Evolutionary conservation across 768 basidiomycete genomes (phyloP).

Genomic region (Leucogyrophana mollusca): DNA sequence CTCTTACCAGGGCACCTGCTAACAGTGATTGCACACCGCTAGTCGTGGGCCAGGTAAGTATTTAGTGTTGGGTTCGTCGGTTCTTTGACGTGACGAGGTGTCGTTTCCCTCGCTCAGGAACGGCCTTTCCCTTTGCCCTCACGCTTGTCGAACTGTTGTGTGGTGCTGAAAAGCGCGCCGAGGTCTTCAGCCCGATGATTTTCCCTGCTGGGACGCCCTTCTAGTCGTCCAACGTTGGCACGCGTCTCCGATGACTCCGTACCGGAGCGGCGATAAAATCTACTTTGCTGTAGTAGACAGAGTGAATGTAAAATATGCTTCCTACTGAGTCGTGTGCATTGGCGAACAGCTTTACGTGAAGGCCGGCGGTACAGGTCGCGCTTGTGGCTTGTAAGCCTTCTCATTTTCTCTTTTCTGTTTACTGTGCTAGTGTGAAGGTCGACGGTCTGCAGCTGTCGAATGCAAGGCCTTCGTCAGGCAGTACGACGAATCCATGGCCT

Average conservation of each 20-base stretch:
- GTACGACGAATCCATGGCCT: conserved; percentile 23
- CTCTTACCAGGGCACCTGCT: conserved; percentile 2
- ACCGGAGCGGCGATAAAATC: not conserved
- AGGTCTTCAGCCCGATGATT: conserved; percentile 66
- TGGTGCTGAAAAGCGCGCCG: conserved; percentile 58
- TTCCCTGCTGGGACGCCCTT: conserved; percentile 59
- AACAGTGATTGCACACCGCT: not conserved
- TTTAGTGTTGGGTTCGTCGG: not conserved
- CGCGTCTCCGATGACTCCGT: not conserved
- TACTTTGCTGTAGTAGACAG: not conserved
- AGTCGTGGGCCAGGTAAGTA: conserved; percentile 73
- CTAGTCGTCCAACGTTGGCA: conserved; percentile 14
- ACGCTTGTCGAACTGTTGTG: conserved; percentile 72
- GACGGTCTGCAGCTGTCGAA: conserved; percentile 13
- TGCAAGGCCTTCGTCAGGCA: conserved; percentile 25
- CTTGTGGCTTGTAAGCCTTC: conserved; percentile 9
- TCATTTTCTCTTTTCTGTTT: conserved; percentile 5
- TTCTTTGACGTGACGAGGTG: not conserved
- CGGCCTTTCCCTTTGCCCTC: conserved; percentile 74
- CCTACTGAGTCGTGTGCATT: too few relatives aligned
- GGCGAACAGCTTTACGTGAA: conserved; percentile 13
- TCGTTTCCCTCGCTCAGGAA: conserved; percentile 43
- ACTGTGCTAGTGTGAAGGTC: not conserved
- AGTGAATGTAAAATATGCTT: not conserved
- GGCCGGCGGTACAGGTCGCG: conserved; percentile 13